phyloP scores from a whole-genome alignment of 2,329 filamentous ascomycete species.

The Aspergillus tamarii region DNA sequence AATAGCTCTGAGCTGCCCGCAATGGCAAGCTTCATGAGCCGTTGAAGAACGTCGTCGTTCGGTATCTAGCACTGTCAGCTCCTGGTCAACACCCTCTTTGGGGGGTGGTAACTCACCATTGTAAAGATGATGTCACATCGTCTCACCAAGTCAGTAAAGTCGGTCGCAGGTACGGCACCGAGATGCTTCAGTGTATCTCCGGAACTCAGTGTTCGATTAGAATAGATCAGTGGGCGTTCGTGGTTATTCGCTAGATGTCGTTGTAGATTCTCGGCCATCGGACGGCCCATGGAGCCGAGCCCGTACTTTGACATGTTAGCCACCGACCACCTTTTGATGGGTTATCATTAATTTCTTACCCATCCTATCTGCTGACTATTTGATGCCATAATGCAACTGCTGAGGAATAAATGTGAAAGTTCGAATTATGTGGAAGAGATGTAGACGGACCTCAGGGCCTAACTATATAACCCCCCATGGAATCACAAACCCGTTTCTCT shows the following conservation, averaged over 20 bases:
- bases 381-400: not conserved
- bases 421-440: not conserved
- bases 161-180: not conserved
- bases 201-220: not conserved
- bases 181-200: not conserved
- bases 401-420: not conserved
- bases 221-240: not conserved
- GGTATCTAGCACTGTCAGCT: not conserved
- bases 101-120: not conserved
- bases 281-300: constrained; percentile 56
- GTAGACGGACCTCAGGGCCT: not conserved
- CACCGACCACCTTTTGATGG: rapidly evolving
- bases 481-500: not conserved
- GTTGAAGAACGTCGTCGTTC: not conserved
- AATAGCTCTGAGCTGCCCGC: not conserved
- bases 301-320: constrained; percentile 29
- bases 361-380: not conserved
- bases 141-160: not conserved
- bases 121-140: not conserved
- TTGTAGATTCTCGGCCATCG: constrained; percentile 56
- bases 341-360: not conserved
- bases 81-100: rapidly evolving
- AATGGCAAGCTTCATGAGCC: not conserved
- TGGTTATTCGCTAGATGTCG: constrained; percentile 36
- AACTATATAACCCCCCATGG: not conserved